Evolutionary conservation across 345 rosid species (phyloP).

Genomic region (Raphanus sativus): DNA sequence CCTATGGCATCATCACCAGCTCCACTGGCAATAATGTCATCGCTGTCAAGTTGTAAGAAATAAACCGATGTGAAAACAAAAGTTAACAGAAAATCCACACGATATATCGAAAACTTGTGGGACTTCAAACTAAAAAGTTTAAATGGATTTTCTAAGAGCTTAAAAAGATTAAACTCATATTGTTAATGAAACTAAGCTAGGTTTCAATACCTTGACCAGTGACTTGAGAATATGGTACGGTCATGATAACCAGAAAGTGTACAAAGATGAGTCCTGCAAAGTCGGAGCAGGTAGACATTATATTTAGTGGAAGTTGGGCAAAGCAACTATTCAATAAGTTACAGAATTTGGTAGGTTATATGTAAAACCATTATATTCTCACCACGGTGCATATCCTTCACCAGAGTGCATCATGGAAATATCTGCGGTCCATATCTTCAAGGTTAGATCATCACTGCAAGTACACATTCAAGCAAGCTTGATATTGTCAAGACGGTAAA

Average conservation of each 20-base stretch:
- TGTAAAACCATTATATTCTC: slow-evolving; percentile 40
- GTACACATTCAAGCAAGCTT: slow-evolving; percentile 33
- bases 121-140: neutral
- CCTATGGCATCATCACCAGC: slow-evolving; percentile 90
- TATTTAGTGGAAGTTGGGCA: neutral
- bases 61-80: neutral
- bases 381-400: slow-evolving; percentile 78
- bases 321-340: neutral
- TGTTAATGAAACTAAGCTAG: neutral
- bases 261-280: slow-evolving; percentile 74
- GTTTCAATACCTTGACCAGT: slow-evolving; percentile 84
- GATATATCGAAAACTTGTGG: neutral
- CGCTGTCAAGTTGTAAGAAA: slow-evolving; percentile 45
- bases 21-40: slow-evolving; percentile 82
- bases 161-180: neutral
- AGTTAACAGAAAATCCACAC: neutral
- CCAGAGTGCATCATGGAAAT: slow-evolving; percentile 56
- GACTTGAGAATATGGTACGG: slow-evolving; percentile 86
- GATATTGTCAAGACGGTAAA: slow-evolving; percentile 18
- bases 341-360: neutral
- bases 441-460: slow-evolving; percentile 92
- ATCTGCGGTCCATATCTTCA: slow-evolving; percentile 85
- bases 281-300: slow-evolving; percentile 7
- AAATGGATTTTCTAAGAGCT: neutral
- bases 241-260: slow-evolving; percentile 95